Evolutionary conservation across 1,139 yeast species (phyloP).

Genomic region (Taphrina populina): DNA sequence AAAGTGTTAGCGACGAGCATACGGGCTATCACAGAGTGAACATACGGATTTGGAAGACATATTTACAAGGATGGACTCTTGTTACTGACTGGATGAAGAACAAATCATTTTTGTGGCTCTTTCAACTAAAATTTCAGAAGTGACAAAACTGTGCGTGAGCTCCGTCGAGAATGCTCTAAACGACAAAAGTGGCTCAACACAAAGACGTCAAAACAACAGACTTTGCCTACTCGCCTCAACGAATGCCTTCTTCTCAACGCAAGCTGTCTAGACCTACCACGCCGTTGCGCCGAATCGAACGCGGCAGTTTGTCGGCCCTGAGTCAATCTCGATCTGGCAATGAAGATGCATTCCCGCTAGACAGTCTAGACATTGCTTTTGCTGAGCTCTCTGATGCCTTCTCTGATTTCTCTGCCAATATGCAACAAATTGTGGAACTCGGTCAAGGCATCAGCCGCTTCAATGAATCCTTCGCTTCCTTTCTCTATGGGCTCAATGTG

Average conservation of each 20-base stretch:
- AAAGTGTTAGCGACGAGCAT: background rate
- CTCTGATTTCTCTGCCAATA: conserved; percentile 56
- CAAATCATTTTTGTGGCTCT: conserved; percentile 14
- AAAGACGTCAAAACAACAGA: background rate
- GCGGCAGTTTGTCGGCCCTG: conserved; percentile 40
- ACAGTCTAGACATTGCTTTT: conserved; percentile 42
- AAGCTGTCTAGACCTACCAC: conserved; percentile 40
- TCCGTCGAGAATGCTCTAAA: no score
- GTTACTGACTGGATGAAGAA: background rate
- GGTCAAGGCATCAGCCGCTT: conserved; percentile 56
- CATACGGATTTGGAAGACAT: conserved; percentile 26
- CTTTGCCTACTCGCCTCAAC: background rate
- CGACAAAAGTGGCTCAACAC: conserved; percentile 1
- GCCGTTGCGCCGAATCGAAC: conserved; percentile 42
- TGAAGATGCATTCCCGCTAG: conserved; percentile 38
- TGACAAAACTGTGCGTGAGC: no score
- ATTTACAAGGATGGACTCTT: conserved; percentile 1
- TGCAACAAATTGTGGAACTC: conserved; percentile 52
- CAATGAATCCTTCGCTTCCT: conserved; percentile 64
- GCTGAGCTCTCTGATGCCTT: conserved; percentile 55
- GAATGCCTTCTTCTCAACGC: conserved; percentile 25
- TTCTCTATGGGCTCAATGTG: conserved; percentile 62
- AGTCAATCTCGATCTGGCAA: conserved; percentile 36
- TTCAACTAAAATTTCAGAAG: conserved; percentile 8
- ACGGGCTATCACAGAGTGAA: background rate